Evolutionary conservation across 129 eudicot species (phyloP), one percentile per base, ranked within the genome.

Genomic region (Chrysanthemum seticuspe): DNA sequence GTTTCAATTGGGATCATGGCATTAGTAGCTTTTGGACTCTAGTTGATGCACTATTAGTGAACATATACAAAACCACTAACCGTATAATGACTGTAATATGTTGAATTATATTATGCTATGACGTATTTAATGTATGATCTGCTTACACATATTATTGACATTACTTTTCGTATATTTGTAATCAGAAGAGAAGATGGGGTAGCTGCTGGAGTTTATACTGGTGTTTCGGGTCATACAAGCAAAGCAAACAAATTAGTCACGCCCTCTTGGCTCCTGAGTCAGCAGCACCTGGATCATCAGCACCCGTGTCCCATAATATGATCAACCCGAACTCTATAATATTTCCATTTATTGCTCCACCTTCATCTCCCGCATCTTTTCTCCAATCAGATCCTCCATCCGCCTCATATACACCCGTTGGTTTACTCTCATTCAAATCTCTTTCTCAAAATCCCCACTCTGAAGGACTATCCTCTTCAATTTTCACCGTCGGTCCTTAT

Each of bases 361-460:
- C 98, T 0, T 93, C 98, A 14, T 93, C 98, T 34, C 98, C 98
- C 15, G 96, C 97, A 44, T 88, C 97, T 63, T 85, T 93, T 62
- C 96, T 86, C 58, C 98, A 84, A 56, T 90, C 98, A 36, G 97
- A 93, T 64, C 96, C 98, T 68, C 85, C 98, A 34, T 87, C 97
- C 6, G 90, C 86, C 52, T 75, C 82, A 12, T 90, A 90, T 49
- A 76, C 98, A 36, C 97, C 98, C 25, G 89, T 80, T 62, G 93
- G 89, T 45, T 45, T 81, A 29, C 85, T 87, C 44, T 82, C 95
- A 2, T 81, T 87, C 16, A 75, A 84, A 44, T 86, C 96, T 58
- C 88, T 91, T 62, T 83, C 97, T 47, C 81, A 75, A 34, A 79
- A 87, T 64, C 71, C 88, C 47, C 75, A 76, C 71, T 79, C 87